A percentile compares a stretch with the other conserved stretches of the same genome.
Conservation (phyloP, 78 protist species). For the Polysphondylium violaceum region DNA sequence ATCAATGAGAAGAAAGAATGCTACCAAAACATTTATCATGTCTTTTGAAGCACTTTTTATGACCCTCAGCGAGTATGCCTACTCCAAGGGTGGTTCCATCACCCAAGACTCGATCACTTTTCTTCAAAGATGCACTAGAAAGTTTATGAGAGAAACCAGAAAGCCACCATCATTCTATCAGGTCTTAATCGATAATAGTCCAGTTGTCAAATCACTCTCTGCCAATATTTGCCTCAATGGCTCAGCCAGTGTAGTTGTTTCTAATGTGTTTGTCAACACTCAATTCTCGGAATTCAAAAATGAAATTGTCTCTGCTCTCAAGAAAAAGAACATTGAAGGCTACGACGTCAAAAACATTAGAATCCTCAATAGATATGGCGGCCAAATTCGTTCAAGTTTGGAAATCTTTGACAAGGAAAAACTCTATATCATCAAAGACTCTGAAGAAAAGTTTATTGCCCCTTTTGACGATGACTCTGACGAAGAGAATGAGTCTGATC, state of each 20-base stretch:
- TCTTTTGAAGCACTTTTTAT: too few relatives aligned
- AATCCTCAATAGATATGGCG: constrained; percentile 16
- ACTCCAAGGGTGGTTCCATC: too few relatives aligned
- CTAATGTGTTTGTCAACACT: constrained; percentile 9
- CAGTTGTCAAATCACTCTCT: constrained; percentile 6
- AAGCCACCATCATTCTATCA: too few relatives aligned
- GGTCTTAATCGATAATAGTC: too few relatives aligned
- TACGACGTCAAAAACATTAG: constrained; percentile 1
- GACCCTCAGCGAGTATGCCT: too few relatives aligned
- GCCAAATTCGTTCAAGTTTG: background rate
- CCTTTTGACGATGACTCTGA: too few relatives aligned
- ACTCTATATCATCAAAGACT: background rate
- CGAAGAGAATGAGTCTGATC: too few relatives aligned
- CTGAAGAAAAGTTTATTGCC: background rate
- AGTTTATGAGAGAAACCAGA: background rate
- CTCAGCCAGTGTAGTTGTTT: background rate
- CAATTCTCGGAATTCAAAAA: constrained; percentile 15
- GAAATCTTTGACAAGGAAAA: constrained; percentile 18
- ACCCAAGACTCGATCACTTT: background rate
- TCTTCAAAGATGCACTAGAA: background rate
- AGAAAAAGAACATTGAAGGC: constrained; percentile 10
- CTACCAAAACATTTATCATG: background rate
- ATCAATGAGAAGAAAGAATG: background rate
- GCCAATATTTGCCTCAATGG: constrained; percentile 12
- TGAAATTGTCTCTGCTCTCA: constrained; percentile 5